A percentile compares a stretch with the other conserved stretches of the same genome.
phyloP scores from a whole-genome alignment of 208 protist species.

The Polymyxa betae region DNA sequence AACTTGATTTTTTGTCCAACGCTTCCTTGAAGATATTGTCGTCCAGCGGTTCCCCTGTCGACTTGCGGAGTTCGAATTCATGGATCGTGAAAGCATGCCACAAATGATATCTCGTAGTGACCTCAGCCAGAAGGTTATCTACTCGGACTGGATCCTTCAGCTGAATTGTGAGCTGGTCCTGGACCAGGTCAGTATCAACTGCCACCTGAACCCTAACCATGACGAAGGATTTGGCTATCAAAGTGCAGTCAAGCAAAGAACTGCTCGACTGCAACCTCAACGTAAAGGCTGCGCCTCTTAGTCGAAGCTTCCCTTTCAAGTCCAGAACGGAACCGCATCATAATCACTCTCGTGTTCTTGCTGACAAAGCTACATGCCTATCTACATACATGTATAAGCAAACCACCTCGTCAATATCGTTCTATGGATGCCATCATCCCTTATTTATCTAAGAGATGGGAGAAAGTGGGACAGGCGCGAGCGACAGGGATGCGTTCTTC shows the following conservation, averaged over 20 bases:
- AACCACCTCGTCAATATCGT: too few relatives aligned
- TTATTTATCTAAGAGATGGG: not conserved
- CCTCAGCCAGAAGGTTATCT: not conserved
- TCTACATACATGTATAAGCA: too few relatives aligned
- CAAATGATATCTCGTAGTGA: not conserved
- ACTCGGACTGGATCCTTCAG: not conserved
- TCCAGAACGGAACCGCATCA: too few relatives aligned
- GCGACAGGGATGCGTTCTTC: not conserved
- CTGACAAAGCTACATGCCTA: too few relatives aligned
- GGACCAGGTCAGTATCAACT: constrained; percentile 36
- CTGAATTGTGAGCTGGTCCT: not conserved
- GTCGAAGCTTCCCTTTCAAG: too few relatives aligned
- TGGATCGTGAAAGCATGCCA: constrained; percentile 35
- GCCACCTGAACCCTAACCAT: constrained; percentile 34
- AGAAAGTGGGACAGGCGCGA: not conserved
- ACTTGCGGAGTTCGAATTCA: constrained; percentile 7
- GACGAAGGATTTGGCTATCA: too few relatives aligned
- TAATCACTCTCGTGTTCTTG: too few relatives aligned
- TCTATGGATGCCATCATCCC: too few relatives aligned
- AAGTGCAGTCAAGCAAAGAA: too few relatives aligned
- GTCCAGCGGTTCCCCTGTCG: not conserved
- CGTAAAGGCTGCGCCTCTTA: too few relatives aligned
- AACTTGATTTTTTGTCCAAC: too few relatives aligned
- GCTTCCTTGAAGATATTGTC: not conserved
- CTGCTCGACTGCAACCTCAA: too few relatives aligned